Evolutionary conservation across 2,329 filamentous ascomycete genomes (phyloP).

Genomic region (Talaromyces sp.): DNA sequence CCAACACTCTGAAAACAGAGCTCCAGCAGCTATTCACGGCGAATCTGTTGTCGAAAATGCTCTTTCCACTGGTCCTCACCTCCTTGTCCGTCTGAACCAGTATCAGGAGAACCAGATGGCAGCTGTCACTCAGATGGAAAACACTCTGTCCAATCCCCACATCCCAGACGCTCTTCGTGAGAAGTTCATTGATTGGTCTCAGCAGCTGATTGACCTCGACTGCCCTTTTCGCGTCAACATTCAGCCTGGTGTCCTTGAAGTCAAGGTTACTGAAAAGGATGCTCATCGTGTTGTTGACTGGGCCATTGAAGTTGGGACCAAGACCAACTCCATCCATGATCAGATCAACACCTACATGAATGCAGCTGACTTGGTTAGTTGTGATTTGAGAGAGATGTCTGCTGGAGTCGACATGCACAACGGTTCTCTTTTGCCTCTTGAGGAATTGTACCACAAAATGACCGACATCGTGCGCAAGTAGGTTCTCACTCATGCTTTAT

Average conservation of each 20-base stretch:
- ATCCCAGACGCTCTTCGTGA: not conserved
- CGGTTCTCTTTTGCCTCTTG: not conserved
- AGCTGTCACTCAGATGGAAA: conserved; percentile 10
- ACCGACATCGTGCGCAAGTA: conserved; percentile 5
- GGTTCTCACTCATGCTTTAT: not conserved
- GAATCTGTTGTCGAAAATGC: not conserved
- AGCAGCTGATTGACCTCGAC: conserved; percentile 4
- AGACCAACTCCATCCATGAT: not conserved
- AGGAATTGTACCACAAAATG: conserved; percentile 14
- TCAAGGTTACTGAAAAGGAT: conserved; percentile 10
- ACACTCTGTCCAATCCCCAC: conserved; percentile 1
- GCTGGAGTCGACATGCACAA: not conserved
- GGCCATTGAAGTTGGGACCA: conserved; percentile 7
- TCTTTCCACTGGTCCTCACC: not conserved
- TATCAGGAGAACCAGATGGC: not conserved
- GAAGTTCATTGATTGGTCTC: conserved; percentile 6
- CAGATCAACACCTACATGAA: conserved; percentile 1
- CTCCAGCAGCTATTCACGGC: not conserved
- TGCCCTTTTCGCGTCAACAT: not conserved
- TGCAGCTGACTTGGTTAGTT: not conserved
- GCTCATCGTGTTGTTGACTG: conserved; percentile 12
- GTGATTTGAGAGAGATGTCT: not conserved
- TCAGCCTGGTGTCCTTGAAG: not conserved
- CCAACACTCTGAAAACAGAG: not conserved
- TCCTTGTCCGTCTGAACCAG: conserved; percentile 1